These are phyloP conservation scores for Penicillium soppii DNA, from an alignment of 495 filamentous ascomycete species.

Conservation along the genomic window DNA sequence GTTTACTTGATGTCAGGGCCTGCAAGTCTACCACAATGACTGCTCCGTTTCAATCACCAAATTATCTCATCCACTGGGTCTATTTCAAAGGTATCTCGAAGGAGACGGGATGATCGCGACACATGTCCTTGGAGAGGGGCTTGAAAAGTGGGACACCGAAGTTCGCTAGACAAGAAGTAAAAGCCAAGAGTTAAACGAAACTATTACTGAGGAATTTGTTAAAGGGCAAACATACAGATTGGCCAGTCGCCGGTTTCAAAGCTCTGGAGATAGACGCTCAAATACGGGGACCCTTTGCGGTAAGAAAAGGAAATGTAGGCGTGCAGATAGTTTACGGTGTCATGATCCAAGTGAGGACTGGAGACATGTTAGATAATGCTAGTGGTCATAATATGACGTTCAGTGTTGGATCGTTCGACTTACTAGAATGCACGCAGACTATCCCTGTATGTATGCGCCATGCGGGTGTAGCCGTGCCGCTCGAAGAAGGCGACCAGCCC, in stretches of 20 bases:
- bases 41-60: no score
- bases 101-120: not conserved
- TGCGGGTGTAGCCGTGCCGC: not conserved
- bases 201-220: not conserved
- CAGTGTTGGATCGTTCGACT: not conserved
- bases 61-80: no score
- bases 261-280: constrained; percentile 10
- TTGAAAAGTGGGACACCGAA: not conserved
- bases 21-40: no score
- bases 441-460: constrained; percentile 4
- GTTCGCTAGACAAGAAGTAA: not conserved
- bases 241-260: not conserved
- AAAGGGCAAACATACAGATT: not conserved
- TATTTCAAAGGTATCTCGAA: not conserved
- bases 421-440: constrained; percentile 10
- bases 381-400: no score
- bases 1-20: no score
- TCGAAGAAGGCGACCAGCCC: constrained; percentile 12
- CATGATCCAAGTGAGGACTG: constrained; percentile 8
- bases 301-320: constrained; percentile 15
- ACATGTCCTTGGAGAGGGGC: not conserved
- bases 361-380: not conserved
- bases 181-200: not conserved
- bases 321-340: constrained; percentile 5
- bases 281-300: constrained; percentile 6